Base-by-base conservation (phyloP, 106 monocot genomes). In the Posidonia australis region DNA sequence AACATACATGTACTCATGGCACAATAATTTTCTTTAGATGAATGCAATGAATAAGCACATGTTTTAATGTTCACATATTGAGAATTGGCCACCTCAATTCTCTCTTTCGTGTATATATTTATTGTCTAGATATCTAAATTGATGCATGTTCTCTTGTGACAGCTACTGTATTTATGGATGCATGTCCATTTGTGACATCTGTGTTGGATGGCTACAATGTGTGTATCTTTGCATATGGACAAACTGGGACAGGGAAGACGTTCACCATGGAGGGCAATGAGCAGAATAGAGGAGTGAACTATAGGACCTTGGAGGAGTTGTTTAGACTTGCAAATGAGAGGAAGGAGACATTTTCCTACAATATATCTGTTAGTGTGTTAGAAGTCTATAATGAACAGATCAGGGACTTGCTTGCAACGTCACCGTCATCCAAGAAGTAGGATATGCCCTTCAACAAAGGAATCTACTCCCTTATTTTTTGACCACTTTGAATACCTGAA, bases 301-400 rank as follows among this genome's bases (percentile, higher is more conserved):
- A 92, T 42, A 87, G 87, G 72, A 92, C 92, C 11, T 57, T 92
- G 32, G 82, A 87, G 62, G 92, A 87, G 67, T 44, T 92, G 48
- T 92, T 92, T 57, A 84, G 68, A 42, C 77, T 87, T 64, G 72
- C 84, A 5, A 67, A 42, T 6, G 87, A 82, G 57, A 81, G 84
- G 51, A 87, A 74, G 44, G 92, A 84, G 32, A 82, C 78, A 16
- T 73, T 80, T 72, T 67, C 70, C 7, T 92, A 87, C 28, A 62
- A 58, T 48, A 80, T 92, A 21, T 84, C 84, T 26, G 92, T 92
- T 51, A 87, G 92, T 71, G 92, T 92, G 44, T 79, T 92, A 44
- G 92, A 92, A 72, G 87, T 92, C 14, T 92, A 92, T 65, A 92
- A 92, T 62, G 92, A 92, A 41, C 86, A 87, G 54, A 92, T 92